phyloP scores from a whole-genome alignment of 2,329 filamentous ascomycete species.

The Phialocephala sp. region DNA sequence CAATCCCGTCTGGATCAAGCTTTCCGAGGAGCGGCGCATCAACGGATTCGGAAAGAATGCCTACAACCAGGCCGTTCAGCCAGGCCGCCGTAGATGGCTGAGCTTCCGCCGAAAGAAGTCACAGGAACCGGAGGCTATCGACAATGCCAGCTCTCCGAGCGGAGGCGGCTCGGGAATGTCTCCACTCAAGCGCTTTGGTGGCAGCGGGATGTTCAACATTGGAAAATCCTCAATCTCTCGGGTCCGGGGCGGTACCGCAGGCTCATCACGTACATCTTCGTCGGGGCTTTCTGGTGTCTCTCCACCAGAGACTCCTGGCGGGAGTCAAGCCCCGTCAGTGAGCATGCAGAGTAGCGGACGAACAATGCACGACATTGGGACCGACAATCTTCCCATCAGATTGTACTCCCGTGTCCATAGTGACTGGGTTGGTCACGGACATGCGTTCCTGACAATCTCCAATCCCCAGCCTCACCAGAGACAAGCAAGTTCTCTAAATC shows the following conservation, averaged over 20 bases:
- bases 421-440: constrained; percentile 89
- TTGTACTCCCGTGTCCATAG: constrained; percentile 79
- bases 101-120: constrained; percentile 55
- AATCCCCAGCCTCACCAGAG: constrained; percentile 68
- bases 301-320: constrained; percentile 39
- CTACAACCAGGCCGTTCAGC: constrained; percentile 50
- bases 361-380: constrained; percentile 59
- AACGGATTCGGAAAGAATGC: constrained; percentile 57
- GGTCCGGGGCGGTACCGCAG: constrained; percentile 57
- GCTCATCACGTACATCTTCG: constrained; percentile 39
- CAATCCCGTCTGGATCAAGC: constrained; percentile 80
- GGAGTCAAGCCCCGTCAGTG: constrained; percentile 35
- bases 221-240: constrained; percentile 67
- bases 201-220: constrained; percentile 79
- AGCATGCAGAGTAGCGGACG: constrained; percentile 47
- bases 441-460: constrained; percentile 82
- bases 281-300: constrained; percentile 58
- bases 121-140: too few relatives aligned
- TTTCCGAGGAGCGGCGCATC: constrained; percentile 68
- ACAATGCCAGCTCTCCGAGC: constrained; percentile 68
- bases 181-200: constrained; percentile 74
- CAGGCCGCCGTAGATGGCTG: constrained; percentile 58
- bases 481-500: constrained; percentile 63
- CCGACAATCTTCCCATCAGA: constrained; percentile 83
- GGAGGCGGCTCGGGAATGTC: constrained; percentile 72